Conservation (phyloP, 1,284 basidiomycete species). For the Dichomitus squalens region DNA sequence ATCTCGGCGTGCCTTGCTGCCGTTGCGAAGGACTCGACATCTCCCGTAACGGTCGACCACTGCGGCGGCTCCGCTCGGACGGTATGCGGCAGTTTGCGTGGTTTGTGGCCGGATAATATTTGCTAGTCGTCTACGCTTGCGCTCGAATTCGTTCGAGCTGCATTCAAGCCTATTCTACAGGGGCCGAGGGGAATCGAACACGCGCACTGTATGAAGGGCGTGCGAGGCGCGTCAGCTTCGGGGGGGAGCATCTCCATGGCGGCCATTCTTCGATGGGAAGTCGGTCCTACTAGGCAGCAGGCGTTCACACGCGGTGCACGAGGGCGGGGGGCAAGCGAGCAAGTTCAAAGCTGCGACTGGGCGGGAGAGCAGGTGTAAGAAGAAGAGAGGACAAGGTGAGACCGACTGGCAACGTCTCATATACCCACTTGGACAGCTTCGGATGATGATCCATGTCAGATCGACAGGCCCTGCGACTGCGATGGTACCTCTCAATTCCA, state of each 20-base stretch:
- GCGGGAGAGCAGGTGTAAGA: not conserved
- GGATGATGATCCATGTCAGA: not conserved
- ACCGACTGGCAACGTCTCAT: constrained; percentile 1
- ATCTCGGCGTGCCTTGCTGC: not conserved
- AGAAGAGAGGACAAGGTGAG: too few species aligned
- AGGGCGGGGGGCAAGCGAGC: not conserved
- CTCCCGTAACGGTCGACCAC: not conserved
- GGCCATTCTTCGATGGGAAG: constrained; percentile 2
- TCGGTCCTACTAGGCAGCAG: not conserved
- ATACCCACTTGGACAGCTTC: not conserved
- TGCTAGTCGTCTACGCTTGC: not conserved
- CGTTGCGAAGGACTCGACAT: not conserved
- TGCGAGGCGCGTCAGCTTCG: constrained; percentile 3
- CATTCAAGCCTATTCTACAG: not conserved
- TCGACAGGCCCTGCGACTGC: not conserved
- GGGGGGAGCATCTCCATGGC: not conserved
- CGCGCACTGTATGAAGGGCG: constrained; percentile 13
- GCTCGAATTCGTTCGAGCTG: not conserved
- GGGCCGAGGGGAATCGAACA: constrained; percentile 2
- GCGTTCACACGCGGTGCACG: not conserved
- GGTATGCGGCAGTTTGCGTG: too few species aligned
- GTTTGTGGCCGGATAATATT: not conserved
- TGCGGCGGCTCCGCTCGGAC: not conserved
- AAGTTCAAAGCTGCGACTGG: not conserved
- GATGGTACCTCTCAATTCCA: not conserved